phyloP scores from a whole-genome alignment of 345 rosid species.

The Lepidium africanum region DNA sequence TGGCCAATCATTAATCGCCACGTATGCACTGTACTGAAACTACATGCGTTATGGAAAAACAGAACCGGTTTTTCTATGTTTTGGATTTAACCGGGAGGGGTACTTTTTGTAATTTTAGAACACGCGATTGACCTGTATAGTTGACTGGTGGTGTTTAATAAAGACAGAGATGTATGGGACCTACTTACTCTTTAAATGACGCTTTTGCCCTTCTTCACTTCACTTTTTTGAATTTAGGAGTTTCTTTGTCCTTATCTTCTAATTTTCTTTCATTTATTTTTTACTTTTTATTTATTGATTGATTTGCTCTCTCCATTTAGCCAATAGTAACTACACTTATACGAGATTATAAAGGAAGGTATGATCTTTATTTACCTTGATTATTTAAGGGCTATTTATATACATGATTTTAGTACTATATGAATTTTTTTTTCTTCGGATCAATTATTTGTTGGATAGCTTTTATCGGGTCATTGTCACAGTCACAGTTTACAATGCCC shows the following conservation, averaged over 20 bases:
- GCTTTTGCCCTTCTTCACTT: neutral
- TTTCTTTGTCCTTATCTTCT: slow-evolving; percentile 13
- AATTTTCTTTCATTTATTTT: neutral
- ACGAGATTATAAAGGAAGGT: neutral
- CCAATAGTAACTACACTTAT: neutral
- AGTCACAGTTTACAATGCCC: slow-evolving; percentile 17
- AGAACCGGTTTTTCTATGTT: slow-evolving; percentile 13
- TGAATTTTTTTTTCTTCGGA: neutral
- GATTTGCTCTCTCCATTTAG: neutral
- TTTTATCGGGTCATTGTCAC: slow-evolving; percentile 14
- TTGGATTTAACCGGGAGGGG: slow-evolving; percentile 12
- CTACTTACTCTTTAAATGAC: neutral
- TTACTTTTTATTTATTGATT: neutral
- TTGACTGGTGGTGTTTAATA: slow-evolving; percentile 34
- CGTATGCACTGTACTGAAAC: slow-evolving; percentile 29
- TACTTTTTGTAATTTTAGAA: slow-evolving; percentile 13
- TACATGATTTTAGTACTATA: neutral
- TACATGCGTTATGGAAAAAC: slow-evolving; percentile 25
- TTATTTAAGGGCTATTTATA: neutral
- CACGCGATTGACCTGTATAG: slow-evolving; percentile 41
- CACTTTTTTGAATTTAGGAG: slow-evolving; percentile 11
- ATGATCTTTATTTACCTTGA: neutral
- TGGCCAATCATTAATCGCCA: slow-evolving; percentile 31
- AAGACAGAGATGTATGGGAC: slow-evolving; percentile 4
- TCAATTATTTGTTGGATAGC: slow-evolving; percentile 17